Evolutionary conservation across 495 filamentous ascomycete genomes (phyloP).

Genomic region (Xylaria sp.): DNA sequence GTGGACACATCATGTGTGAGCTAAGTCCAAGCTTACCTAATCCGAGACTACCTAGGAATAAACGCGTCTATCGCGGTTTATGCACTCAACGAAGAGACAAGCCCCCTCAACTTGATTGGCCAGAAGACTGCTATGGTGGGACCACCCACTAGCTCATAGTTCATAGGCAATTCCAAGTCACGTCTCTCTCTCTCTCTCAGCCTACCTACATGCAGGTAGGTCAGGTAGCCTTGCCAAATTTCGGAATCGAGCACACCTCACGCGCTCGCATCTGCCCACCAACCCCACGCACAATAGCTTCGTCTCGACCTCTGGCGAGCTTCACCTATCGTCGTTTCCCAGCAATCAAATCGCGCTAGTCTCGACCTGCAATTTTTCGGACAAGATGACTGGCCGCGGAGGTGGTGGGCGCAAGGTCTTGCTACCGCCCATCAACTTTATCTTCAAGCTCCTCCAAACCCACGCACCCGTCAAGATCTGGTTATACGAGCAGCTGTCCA

Average conservation of each 20-base stretch:
- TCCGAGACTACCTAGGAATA: background rate
- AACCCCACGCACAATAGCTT: slow-evolving; percentile 16
- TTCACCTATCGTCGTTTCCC: background rate
- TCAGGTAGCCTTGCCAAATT: slow-evolving; percentile 33
- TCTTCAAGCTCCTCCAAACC: slow-evolving; percentile 90
- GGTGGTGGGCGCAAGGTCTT: slow-evolving; percentile 87
- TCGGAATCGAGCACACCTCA: slow-evolving; percentile 18
- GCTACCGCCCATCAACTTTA: slow-evolving; percentile 96
- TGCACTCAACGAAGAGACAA: slow-evolving; percentile 2
- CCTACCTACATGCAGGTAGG: background rate
- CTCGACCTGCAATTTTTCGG: background rate
- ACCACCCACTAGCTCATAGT: background rate
- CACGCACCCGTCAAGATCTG: slow-evolving; percentile 89
- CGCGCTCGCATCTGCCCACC: slow-evolving; percentile 11
- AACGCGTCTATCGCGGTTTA: slow-evolving; percentile 14
- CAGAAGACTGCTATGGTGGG: background rate
- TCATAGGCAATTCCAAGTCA: background rate
- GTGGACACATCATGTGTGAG: background rate
- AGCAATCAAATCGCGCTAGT: background rate
- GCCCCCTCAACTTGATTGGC: background rate
- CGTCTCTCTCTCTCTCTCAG: slow-evolving; percentile 6
- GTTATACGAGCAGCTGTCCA: slow-evolving; percentile 93
- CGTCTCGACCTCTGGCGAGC: slow-evolving; percentile 2
- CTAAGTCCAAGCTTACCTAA: slow-evolving; percentile 2
- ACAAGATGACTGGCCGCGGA: slow-evolving; percentile 79